A percentile compares a stretch with the other conserved stretches of the same genome.
phyloP scores from a whole-genome alignment of 306 rosid species.

The Aeschynomene evenia region DNA sequence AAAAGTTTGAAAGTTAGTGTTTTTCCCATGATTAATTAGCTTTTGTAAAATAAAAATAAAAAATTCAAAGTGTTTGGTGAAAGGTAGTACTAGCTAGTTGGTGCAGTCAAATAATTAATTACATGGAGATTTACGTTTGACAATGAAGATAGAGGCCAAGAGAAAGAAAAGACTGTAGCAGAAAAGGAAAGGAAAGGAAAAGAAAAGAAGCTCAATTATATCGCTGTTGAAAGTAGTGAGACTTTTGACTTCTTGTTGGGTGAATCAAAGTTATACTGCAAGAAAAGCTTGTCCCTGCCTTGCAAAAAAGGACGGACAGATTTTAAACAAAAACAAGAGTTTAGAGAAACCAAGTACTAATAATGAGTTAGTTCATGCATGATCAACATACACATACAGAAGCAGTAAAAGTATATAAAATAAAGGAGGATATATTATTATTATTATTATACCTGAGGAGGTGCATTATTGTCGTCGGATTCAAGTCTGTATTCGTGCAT shows the following conservation, averaged over 20 bases:
- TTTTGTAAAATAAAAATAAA: slow-evolving; percentile 27
- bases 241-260: slow-evolving; percentile 71
- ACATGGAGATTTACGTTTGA: slow-evolving; percentile 37
- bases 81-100: slow-evolving; percentile 18
- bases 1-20: background rate
- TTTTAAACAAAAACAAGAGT: background rate
- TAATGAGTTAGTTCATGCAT: too few relatives aligned
- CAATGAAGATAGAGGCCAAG: slow-evolving; percentile 38
- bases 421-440: too few relatives aligned
- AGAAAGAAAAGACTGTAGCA: slow-evolving; percentile 35
- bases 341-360: slow-evolving; percentile 18
- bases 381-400: background rate
- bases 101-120: slow-evolving; percentile 18
- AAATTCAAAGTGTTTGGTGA: slow-evolving; percentile 31
- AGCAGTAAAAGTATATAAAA: background rate
- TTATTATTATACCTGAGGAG: slow-evolving; percentile 96
- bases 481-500: slow-evolving; percentile 93
- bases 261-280: slow-evolving; percentile 48
- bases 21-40: too few relatives aligned
- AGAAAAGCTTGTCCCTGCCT: slow-evolving; percentile 42
- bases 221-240: slow-evolving; percentile 46
- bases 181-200: slow-evolving; percentile 38
- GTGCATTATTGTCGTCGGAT: slow-evolving; percentile 74
- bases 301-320: slow-evolving; percentile 39
- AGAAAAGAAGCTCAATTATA: slow-evolving; percentile 42